Evolutionary conservation across 2,329 filamentous ascomycete genomes (phyloP).

Genomic region (Aureobasidium sp.): DNA sequence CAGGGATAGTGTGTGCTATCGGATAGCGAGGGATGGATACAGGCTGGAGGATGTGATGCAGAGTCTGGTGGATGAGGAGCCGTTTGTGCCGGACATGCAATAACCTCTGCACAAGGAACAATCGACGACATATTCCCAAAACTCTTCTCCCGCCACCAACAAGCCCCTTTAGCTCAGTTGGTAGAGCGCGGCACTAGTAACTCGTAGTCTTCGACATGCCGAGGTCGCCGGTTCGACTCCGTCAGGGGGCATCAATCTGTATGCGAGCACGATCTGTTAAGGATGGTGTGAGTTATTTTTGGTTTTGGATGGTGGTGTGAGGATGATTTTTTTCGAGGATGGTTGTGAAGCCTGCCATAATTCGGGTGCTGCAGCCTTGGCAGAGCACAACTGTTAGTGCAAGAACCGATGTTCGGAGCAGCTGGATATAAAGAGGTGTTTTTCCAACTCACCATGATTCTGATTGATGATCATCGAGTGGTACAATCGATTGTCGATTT

Average conservation of each 20-base stretch:
- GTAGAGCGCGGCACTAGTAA: conserved; percentile 17
- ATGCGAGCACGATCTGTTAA: not conserved
- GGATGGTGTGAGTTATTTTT: not conserved
- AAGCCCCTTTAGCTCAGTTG: conserved; percentile 16
- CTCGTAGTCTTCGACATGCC: too few species aligned
- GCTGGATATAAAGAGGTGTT: too few species aligned
- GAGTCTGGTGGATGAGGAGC: not conserved
- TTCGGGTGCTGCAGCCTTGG: not conserved
- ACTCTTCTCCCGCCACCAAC: too few species aligned
- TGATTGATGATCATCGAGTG: too few species aligned
- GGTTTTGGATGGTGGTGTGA: not conserved
- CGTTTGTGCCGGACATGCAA: not conserved
- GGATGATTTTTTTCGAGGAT: not conserved
- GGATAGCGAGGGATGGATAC: conserved; percentile 1
- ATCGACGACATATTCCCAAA: too few species aligned
- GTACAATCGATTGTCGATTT: too few species aligned
- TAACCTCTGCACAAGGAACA: too few species aligned
- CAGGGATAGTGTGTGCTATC: conserved; percentile 4
- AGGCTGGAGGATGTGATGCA: not conserved
- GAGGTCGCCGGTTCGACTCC: conserved; percentile 15
- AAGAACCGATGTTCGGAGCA: too few species aligned
- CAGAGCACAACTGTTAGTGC: too few species aligned
- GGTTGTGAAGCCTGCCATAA: not conserved
- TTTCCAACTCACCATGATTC: too few species aligned
- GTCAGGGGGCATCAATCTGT: not conserved